A percentile compares a stretch with the other conserved stretches of the same genome.
phyloP scores from a whole-genome alignment of 371 early-diverging fungal species.

The Paraphysoderma sedebokerense region DNA sequence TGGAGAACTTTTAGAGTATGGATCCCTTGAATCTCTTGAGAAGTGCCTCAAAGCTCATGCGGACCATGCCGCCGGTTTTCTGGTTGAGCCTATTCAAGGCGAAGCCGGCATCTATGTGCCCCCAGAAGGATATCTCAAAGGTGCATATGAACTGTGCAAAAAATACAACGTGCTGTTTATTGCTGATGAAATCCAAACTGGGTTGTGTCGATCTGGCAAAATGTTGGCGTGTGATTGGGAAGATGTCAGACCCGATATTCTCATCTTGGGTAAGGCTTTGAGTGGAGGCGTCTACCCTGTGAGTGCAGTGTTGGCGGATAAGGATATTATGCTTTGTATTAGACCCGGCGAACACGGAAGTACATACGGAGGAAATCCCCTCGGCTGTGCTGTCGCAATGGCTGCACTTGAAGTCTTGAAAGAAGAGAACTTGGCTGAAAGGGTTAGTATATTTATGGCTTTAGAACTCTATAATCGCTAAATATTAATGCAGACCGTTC shows the following conservation, averaged over 20 bases:
- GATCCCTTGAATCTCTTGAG: slow-evolving; percentile 73
- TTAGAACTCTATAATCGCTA: not conserved
- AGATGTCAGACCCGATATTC: slow-evolving; percentile 73
- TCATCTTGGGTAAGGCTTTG: slow-evolving; percentile 90
- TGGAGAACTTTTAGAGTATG: slow-evolving; percentile 52
- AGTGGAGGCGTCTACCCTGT: slow-evolving; percentile 93
- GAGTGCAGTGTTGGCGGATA: slow-evolving; percentile 72
- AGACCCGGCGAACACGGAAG: slow-evolving; percentile 93
- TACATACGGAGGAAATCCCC: slow-evolving; percentile 94
- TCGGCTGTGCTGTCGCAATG: slow-evolving; percentile 86
- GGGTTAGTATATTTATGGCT: slow-evolving; percentile 9
- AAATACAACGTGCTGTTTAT: slow-evolving; percentile 92
- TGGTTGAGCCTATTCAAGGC: slow-evolving; percentile 97
- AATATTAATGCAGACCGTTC: slow-evolving; percentile 5
- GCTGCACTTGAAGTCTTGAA: slow-evolving; percentile 84
- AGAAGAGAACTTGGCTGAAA: slow-evolving; percentile 80
- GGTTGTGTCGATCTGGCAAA: slow-evolving; percentile 86
- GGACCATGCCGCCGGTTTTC: slow-evolving; percentile 68
- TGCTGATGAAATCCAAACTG: slow-evolving; percentile 97
- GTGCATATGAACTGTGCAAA: slow-evolving; percentile 74
- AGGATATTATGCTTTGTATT: slow-evolving; percentile 82
- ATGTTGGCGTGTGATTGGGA: slow-evolving; percentile 86
- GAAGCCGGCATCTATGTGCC: slow-evolving; percentile 94
- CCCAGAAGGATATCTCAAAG: slow-evolving; percentile 74
- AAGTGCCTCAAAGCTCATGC: slow-evolving; percentile 65